Conservation (phyloP, 306 rosid species). For the Cicer judaicum region DNA sequence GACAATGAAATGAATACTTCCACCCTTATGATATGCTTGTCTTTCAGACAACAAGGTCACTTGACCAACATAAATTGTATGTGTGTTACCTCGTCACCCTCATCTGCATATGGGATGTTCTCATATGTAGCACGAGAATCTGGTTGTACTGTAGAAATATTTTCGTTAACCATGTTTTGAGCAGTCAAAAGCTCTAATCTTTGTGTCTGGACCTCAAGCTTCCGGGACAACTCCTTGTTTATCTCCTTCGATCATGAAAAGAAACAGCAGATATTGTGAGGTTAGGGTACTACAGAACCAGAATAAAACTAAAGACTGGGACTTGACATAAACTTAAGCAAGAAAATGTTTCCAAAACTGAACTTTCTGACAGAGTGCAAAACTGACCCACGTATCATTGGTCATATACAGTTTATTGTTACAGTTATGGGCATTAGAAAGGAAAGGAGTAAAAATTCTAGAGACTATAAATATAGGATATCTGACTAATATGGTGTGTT, state of each 20-base stretch:
- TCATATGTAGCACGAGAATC: slow-evolving; percentile 55
- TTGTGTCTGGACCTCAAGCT: slow-evolving; percentile 94
- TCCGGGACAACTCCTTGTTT: slow-evolving; percentile 79
- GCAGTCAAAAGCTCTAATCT: slow-evolving; percentile 94
- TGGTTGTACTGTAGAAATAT: slow-evolving; percentile 59
- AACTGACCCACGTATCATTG: neutral
- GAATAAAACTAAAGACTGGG: neutral
- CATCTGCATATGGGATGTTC: slow-evolving; percentile 78
- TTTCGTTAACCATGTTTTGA: slow-evolving; percentile 77
- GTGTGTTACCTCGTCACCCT: slow-evolving; percentile 88
- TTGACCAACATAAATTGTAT: slow-evolving; percentile 8
- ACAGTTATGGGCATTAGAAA: neutral
- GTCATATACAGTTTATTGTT: neutral
- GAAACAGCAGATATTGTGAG: slow-evolving; percentile 37
- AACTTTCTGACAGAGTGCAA: slow-evolving; percentile 2
- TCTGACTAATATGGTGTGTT: neutral
- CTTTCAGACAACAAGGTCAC: slow-evolving; percentile 8
- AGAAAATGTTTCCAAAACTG: neutral
- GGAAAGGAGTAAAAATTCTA: neutral
- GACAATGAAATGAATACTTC: slow-evolving; percentile 9
- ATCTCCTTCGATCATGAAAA: slow-evolving; percentile 65
- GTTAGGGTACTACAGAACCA: slow-evolving; percentile 23
- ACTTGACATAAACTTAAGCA: neutral
- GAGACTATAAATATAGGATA: slow-evolving; percentile 16
- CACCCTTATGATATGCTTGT: neutral